A percentile compares a stretch with the other conserved stretches of the same genome.
phyloP scores from a whole-genome alignment of 2,329 filamentous ascomycete species.

The Pseudocercospora eumusae region DNA sequence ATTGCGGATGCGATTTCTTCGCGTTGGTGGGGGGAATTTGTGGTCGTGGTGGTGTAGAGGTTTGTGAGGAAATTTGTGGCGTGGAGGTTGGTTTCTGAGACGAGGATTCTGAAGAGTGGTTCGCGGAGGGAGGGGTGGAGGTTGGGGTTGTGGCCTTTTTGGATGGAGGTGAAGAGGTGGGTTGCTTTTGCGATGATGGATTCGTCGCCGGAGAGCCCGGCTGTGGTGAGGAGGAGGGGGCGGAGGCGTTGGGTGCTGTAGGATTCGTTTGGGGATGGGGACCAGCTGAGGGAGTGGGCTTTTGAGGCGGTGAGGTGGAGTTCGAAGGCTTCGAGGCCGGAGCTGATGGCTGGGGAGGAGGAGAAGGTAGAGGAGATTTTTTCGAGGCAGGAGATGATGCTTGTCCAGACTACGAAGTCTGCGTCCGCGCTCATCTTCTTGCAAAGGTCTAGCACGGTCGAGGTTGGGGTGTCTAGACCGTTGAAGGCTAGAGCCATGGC shows the following conservation, averaged over 20 bases:
- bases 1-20: slow-evolving; percentile 1
- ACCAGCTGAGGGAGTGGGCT: slow-evolving; percentile 6
- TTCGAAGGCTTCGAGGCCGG: background rate
- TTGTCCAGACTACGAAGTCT: slow-evolving; percentile 5
- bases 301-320: background rate
- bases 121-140: slow-evolving; percentile 10
- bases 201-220: slow-evolving; percentile 10
- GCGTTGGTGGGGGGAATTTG: slow-evolving; percentile 3
- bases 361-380: slow-evolving; percentile 1
- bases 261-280: background rate
- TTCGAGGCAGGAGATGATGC: background rate
- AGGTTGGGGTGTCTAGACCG: background rate
- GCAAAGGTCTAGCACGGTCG: background rate
- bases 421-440: background rate
- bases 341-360: background rate
- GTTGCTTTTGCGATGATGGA: background rate
- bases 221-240: slow-evolving; percentile 7
- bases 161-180: background rate
- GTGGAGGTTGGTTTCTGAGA: background rate
- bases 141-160: background rate
- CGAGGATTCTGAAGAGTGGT: background rate
- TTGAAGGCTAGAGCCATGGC: background rate
- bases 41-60: background rate
- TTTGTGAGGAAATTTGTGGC: background rate
- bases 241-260: background rate